A percentile compares a stretch with the other conserved stretches of the same genome.
Evolutionary conservation across 108 stramenopile genomes (phyloP).

Genomic region (Pelagomonas calceolata): DNA sequence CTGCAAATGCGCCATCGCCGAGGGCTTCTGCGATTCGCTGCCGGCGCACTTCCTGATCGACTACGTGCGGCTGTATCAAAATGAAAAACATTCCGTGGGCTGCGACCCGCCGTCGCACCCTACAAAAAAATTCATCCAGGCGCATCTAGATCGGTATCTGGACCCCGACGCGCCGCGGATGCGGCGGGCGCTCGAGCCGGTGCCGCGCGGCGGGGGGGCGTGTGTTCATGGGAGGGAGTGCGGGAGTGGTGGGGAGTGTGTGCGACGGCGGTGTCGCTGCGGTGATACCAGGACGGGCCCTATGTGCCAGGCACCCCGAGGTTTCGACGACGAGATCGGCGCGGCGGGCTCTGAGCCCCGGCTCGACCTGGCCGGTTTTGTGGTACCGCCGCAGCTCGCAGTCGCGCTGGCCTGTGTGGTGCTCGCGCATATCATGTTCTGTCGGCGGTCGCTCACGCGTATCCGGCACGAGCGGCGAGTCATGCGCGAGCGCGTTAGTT

Average conservation of each 20-base stretch:
- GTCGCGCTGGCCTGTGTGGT: too few relatives aligned
- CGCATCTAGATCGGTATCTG: constrained; percentile 64
- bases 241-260: constrained; percentile 36
- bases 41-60: constrained; percentile 66
- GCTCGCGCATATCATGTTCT: too few relatives aligned
- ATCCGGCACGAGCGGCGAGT: too few relatives aligned
- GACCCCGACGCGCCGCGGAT: constrained; percentile 22
- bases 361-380: too few relatives aligned
- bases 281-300: constrained; percentile 17
- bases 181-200: constrained; percentile 42
- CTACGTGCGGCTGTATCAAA: constrained; percentile 74
- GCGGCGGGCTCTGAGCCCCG: too few relatives aligned
- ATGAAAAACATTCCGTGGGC: constrained; percentile 60
- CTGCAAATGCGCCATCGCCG: constrained; percentile 65
- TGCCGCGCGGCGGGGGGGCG: constrained; percentile 62
- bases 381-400: too few relatives aligned
- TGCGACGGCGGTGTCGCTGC: constrained; percentile 15
- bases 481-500: too few relatives aligned
- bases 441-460: too few relatives aligned
- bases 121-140: constrained; percentile 73
- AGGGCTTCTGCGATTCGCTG: constrained; percentile 77
- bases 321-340: constrained; percentile 8
- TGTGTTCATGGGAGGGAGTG: constrained; percentile 63
- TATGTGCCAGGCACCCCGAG: constrained; percentile 6
- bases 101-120: constrained; percentile 75